Evolutionary conservation across 1,139 yeast genomes (phyloP), one percentile per base, ranked within the genome.

Genomic region (Lodderomyces beijingensis): DNA sequence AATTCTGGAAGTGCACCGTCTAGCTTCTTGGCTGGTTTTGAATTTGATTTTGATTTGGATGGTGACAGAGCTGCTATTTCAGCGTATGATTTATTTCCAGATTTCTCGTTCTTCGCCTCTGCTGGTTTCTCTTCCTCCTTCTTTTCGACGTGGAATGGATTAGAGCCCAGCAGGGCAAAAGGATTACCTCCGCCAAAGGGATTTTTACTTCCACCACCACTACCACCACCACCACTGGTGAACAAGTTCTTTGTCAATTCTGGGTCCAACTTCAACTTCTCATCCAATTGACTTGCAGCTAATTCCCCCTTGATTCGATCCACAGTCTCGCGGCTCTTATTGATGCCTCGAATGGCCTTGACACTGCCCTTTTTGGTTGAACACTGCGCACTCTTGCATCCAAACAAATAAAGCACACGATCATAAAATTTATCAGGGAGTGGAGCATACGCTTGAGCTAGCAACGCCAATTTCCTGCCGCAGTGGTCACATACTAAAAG

Each of bases 361-460:
- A 87, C 62, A 2, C 82, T 65, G 3, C 95, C 95, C 14, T 73
- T 66, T 44, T 76, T 72, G 41, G 83, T 68, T 28, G 82, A 71
- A 52, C 97, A 91, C 7, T 43, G 44, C 1, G 78, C 60, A 32
- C 76, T 69, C 30, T 70, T 62, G 58, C 98, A 91, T 2, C 78
- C 78, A 55, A 89, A 83, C 0, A 89, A 70, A 51, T 91, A 91
- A 17, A 91, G 56, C 9, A 79, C 79, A 37, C 98, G 70, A 47
- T 88, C 96, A 51, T 88, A 86, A 31, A 73, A 59, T n/a, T 79
- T 70, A 24, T 71, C 73, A 18, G 78, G 85, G 30, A 86, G 55
- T 2, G 94, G 93, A 1, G 95, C 82, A 56, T 71, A 81, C 2
- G 91, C 82, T 54, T 91, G 97, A 2, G 80, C 59, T 25, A 88